Conservation (phyloP, 2,329 filamentous ascomycete genomes). For the Trichoderma polysporum region DNA sequence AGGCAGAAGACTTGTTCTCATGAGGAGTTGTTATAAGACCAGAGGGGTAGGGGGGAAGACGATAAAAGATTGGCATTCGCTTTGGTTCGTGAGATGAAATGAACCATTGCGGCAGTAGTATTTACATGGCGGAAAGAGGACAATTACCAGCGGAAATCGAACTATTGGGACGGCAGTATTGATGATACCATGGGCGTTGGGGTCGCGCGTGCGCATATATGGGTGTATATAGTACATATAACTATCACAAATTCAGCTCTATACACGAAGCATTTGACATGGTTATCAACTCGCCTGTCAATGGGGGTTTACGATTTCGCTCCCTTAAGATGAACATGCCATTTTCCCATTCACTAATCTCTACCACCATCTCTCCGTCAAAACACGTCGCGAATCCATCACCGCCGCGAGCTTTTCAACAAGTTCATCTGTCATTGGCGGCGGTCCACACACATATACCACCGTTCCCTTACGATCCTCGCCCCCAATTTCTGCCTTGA, state of each 20-base stretch:
- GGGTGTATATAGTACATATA: neutral
- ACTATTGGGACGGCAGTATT: slow-evolving; percentile 7
- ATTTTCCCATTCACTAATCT: neutral
- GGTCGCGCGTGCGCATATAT: neutral
- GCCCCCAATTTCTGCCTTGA: slow-evolving; percentile 41
- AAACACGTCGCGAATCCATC: slow-evolving; percentile 48
- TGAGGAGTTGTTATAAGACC: slow-evolving; percentile 32
- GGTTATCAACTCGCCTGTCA: neutral
- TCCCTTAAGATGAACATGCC: neutral
- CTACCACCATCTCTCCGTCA: slow-evolving; percentile 66
- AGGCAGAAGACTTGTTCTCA: slow-evolving; percentile 71
- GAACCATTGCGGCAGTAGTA: neutral
- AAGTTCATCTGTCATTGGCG: slow-evolving; percentile 67
- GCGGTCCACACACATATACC: slow-evolving; percentile 68
- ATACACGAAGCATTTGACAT: neutral
- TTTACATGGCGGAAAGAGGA: neutral
- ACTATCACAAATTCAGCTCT: slow-evolving; percentile 8
- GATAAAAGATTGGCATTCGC: neutral
- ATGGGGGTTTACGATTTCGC: neutral
- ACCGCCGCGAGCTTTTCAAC: slow-evolving; percentile 46
- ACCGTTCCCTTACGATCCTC: slow-evolving; percentile 41
- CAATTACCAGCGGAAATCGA: neutral
- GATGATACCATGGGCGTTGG: slow-evolving; percentile 23
- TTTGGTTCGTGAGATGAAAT: neutral
- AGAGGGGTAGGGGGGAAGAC: no score